Evolutionary conservation across 306 rosid species (phyloP), one percentile per base, ranked within the genome.

Genomic region (peach (Prunus persica)): DNA sequence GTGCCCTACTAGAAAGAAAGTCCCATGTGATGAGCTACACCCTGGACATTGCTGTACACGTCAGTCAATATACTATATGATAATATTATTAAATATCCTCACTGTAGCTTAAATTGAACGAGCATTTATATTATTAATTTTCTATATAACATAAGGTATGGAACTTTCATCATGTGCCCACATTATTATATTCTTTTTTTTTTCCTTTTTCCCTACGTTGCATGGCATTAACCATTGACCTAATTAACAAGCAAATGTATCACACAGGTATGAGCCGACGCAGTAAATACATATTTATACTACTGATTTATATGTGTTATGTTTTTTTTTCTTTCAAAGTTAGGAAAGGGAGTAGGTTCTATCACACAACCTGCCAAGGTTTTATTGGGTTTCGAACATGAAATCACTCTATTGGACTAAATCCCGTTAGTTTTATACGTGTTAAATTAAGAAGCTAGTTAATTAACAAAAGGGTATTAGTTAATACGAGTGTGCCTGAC

Each of bases 1-100:
- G 76, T 74, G 65, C 51, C 68, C 56, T 49, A 50, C 81, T 65
- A 20, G 5, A 6, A 67, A 47, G 13, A 12, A 13, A 47, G 13
- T 47, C 52, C 52, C 52, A 88, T 90, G 92, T 88, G 96, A 81
- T 25, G 38, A 79, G 76, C 84, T 76, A 75, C 43, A 38, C 74
- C 63, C 86, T 81, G 83, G 83, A 75, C 77, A 38, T 86, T 76
- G 81, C 69, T 74, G 86, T 81, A 66, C 80, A 74, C 82, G 52
- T 84, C 82, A 71, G 78, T 78, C 4, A 79, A 67, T 19, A 41
- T 11, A 52, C 45, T 45, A 57, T 68, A 63, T 63, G 6, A 32
- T 32, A 32, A 32, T 32, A 32, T 32, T 32, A 32, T 32, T 32
- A 32, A 32, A 32, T 32, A 32, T 32, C 43, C 43, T 6, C 43